Evolutionary conservation across 1,139 yeast genomes (phyloP), one percentile per base, ranked within the genome.

Genomic region (Blastobotrys proliferans): DNA sequence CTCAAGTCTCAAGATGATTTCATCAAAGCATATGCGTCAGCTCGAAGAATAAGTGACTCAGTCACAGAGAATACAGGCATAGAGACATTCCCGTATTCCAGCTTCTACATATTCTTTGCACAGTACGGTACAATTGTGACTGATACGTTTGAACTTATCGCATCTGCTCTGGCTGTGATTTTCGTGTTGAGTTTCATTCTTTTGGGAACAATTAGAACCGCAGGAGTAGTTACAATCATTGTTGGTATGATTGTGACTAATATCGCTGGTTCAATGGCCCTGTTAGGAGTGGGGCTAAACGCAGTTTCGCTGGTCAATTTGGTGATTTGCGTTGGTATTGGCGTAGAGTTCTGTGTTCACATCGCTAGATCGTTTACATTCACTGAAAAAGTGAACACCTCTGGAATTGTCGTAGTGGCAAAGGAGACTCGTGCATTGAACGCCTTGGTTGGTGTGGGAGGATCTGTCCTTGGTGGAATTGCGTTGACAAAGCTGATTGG

Each of bases 341-440:
- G 94, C 1, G 95, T 92, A 31, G 98, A 92, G 62, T 92, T 92
- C 58, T 86, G 96, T 42, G 77, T 84, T 22, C 97, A 92, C 60
- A 73, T 92, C 45, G 84, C 90, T 1, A 72, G 94, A 47, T 88
- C 94, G 1, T 92, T 79, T 60, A 74, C 82, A 24, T 72, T 74
- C 41, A 61, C 66, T 4, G 51, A 56, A 44, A n/a, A 49, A 44
- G 37, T 38, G 6, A 39, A 33, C 18, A 34, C 29, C 4, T 35
- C 46, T 6, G 50, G 47, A 16, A 25, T 45, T 11, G 40, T 47
- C 35, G 34, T 30, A 3, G 42, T 45, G 11, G 41, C 67, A 51
- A 43, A 61, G 35, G 55, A 64, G 38, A 56, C 66, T 11, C 67
- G 81, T 35, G 76, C 85, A 0, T 73, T 68, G 52, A 73, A 77